Evolutionary conservation across 306 rosid genomes (phyloP), one percentile per base, ranked within the genome.

Genomic region (Prunus salicina): DNA sequence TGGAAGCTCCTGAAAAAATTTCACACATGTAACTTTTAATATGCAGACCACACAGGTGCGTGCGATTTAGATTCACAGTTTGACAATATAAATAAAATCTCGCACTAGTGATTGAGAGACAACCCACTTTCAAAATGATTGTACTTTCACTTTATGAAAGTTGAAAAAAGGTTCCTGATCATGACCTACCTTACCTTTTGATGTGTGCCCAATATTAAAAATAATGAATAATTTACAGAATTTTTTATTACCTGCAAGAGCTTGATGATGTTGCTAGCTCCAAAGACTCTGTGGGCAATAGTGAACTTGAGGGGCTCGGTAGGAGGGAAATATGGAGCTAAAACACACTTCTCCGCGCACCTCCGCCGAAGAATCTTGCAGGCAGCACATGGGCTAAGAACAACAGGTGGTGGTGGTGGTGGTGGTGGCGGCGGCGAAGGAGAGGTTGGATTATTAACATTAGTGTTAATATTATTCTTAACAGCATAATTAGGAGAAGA

Each of bases 191-290:
- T 10, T 14, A 32, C 18, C 5, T 20, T 53, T 34, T 34, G 6
- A 30, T 47, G 30, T 30, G 32, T 20, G 5, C 46, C 45, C 18
- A 50, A 27, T 25, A 51, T 7, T 28, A 38, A 47, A 25, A 50
- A 62, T 62, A 58, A 73, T 70, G n/a, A 38, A 25, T 2, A 69
- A 47, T 14, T 18, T 25, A 13, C 14, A 3, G 41, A 34, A 64
- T 20, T 34, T 34, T n/a, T 63, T 30, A 90, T 63, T 30, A 90
- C 99, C 96, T 96, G 99, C 86, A 96, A 79, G 81, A 96, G 87
- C 87, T 96, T 96, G 93, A 91, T 92, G 88, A 96, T 92, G 80
- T 96, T 96, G 90, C 98, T 92, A 4, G 99, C 98, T 41, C 99
- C 99, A 58, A 96, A 96, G 80, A 96, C 93, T 78, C 93, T 88